Base-by-base conservation (phyloP, 352 stramenopile genomes). In the Phytophthora colocasiae region DNA sequence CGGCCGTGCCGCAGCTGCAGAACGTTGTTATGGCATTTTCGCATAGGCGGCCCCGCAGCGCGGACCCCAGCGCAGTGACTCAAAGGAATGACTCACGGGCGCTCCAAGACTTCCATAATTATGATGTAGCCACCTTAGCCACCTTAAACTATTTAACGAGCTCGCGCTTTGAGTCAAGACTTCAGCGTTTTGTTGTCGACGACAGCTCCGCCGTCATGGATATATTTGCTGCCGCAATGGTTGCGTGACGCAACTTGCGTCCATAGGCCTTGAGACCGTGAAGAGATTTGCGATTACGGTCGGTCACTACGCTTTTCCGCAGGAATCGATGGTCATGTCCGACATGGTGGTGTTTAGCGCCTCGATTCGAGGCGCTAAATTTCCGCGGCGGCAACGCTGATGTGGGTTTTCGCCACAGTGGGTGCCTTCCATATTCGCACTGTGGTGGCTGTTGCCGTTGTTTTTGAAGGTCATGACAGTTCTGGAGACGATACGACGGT, bases 271-370 rank as follows among this genome's bases (percentile, higher is more conserved):
- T 26, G 49, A 26, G 10, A 12, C 48, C 7, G 40, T 49, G 6
- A 49, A 50, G 50, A 14, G 53, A 61, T 61, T 61, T 61, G 53
- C 53, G 31, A 52, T 61, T 61, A 61, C 53, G 41, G 50, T 36
- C 36, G 15, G 2, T 12, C 3, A 26, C 17, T 4, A 19, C 22
- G 26, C 15, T 46, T n/a, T n/a, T 29, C 12, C 27, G n/a, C 46
- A 54, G 34, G 17, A 10, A 53, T 46, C 41, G 7, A 41, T 36
- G 31, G 0, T 36, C 31, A 36, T 36, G 31, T 14, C 31, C 31
- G 31, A 34, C 31, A 34, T 34, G 31, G 31, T 31, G 2, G 36
- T 41, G 36, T n/a, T n/a, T n/a, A n/a, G n/a, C n/a, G n/a, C n/a
- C n/a, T n/a, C n/a, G n/a, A n/a, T n/a, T 41, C 36, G 36, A 12